Evolutionary conservation across 2,329 filamentous ascomycete species (phyloP).

Genomic region (Ascochyta fabae): DNA sequence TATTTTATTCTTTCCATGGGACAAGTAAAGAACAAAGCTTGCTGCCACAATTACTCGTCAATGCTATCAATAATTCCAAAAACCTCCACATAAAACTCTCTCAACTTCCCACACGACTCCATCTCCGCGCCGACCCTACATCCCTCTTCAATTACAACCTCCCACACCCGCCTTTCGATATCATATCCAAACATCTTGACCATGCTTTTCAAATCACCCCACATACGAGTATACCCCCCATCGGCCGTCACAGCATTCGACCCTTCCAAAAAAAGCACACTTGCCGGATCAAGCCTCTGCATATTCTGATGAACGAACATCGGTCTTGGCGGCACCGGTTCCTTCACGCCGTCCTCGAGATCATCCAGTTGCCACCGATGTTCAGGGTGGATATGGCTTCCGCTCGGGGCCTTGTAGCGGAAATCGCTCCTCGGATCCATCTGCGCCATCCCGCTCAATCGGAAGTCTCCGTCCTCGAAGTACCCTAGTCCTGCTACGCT

Average conservation of each 20-base stretch:
- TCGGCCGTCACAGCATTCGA: slow-evolving; percentile 8
- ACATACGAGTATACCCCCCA: slow-evolving; percentile 26
- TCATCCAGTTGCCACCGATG: slow-evolving; percentile 19
- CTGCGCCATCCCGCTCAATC: slow-evolving; percentile 26
- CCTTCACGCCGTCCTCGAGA: slow-evolving; percentile 3
- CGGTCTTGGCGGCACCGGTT: slow-evolving; percentile 10
- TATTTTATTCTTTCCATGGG: no score
- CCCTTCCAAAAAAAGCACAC: slow-evolving; percentile 22
- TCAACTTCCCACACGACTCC: slow-evolving; percentile 21
- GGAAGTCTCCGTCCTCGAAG: slow-evolving; percentile 17
- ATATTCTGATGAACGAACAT: slow-evolving; percentile 34
- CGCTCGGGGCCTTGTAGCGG: slow-evolving; percentile 23
- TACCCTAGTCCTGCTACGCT: slow-evolving; percentile 42
- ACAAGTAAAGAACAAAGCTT: no score
- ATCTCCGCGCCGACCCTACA: slow-evolving; percentile 22
- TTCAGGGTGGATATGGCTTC: slow-evolving; percentile 21
- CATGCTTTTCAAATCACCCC: slow-evolving; percentile 22
- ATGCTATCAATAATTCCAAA: slow-evolving; percentile 22
- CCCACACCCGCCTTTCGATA: slow-evolving; percentile 35
- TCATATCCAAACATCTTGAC: slow-evolving; percentile 31
- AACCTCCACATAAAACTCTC: slow-evolving; percentile 22
- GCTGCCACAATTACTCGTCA: not conserved
- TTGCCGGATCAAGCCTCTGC: slow-evolving; percentile 25
- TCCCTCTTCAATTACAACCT: slow-evolving; percentile 27
- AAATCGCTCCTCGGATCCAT: slow-evolving; percentile 30